Percentiles rank a stretch among this genome's conserved stretches.
These are phyloP conservation scores for Fusarium sp. DNA, from an alignment of 2,329 filamentous ascomycete species.

Conservation along the genomic window DNA sequence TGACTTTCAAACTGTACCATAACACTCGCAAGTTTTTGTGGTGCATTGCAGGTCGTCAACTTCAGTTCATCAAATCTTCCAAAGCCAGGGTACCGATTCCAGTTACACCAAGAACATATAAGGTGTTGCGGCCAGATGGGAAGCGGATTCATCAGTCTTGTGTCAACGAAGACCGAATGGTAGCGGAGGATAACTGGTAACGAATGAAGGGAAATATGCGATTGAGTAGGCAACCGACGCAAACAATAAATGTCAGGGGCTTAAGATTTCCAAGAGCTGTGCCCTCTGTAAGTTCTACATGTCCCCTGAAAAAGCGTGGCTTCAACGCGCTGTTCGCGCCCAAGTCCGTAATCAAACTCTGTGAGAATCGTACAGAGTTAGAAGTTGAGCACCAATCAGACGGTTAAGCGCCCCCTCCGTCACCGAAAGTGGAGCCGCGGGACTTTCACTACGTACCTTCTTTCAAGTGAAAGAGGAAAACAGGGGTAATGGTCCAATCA, in stretches of 20 bases:
- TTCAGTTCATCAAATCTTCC: conserved; percentile 1
- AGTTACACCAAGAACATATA: neutral
- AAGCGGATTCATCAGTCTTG: neutral
- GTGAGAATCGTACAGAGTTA: too few relatives aligned
- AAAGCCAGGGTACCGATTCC: neutral
- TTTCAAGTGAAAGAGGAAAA: conserved; percentile 4
- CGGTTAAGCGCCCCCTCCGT: too few relatives aligned
- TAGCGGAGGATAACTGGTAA: neutral
- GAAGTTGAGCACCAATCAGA: too few relatives aligned
- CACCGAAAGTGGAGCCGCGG: too few relatives aligned
- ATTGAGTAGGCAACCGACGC: too few relatives aligned
- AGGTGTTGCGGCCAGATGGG: conserved; percentile 1
- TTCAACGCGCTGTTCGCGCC: too few relatives aligned
- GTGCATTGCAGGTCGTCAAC: conserved; percentile 1
- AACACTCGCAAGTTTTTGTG: neutral
- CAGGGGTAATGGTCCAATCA: neutral
- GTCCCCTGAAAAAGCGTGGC: too few relatives aligned
- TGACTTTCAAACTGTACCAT: conserved; percentile 3
- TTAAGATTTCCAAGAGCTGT: too few relatives aligned
- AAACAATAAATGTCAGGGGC: too few relatives aligned
- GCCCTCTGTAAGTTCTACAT: too few relatives aligned
- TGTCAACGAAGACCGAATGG: neutral
- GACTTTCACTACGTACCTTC: neutral
- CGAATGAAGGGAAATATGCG: too few relatives aligned
- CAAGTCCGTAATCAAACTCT: too few relatives aligned